Percentiles rank a stretch among this genome's conserved stretches.
Evolutionary conservation across 371 early-diverging fungal species (phyloP).

Genomic region (Actinomucor elegans): DNA sequence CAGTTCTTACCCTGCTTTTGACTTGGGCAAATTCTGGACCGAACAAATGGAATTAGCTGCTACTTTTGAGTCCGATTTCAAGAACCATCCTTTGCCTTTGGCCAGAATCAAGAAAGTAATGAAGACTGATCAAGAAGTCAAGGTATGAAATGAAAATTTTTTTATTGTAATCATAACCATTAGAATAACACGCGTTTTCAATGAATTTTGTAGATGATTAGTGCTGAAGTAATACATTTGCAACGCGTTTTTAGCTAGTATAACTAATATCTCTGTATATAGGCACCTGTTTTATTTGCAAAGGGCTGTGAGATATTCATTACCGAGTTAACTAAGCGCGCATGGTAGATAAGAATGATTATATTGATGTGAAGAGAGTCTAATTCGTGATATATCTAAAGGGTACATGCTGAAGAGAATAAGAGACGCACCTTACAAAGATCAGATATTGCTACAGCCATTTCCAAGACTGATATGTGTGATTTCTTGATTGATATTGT

Average conservation of each 20-base stretch:
- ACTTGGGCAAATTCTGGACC: conserved; percentile 48
- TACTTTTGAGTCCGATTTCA: conserved; percentile 73
- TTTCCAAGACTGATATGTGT: conserved; percentile 94
- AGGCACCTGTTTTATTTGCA: conserved; percentile 95
- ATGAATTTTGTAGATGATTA: conserved; percentile 32
- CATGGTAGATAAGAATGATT: conserved; percentile 64
- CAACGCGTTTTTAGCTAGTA: background rate
- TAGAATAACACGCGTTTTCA: background rate
- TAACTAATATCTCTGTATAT: background rate
- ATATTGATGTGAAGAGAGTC: too few relatives aligned
- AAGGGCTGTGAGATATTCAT: conserved; percentile 98
- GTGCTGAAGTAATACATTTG: conserved; percentile 30
- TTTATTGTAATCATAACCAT: background rate
- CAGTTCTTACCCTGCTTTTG: conserved; percentile 41
- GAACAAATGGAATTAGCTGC: conserved; percentile 41
- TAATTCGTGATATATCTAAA: background rate
- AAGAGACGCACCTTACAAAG: conserved; percentile 98
- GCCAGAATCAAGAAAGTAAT: conserved; percentile 99
- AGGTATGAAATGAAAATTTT: conserved; percentile 45
- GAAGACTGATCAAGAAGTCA: conserved; percentile 99
- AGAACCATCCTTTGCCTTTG: conserved; percentile 91
- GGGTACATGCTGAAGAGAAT: conserved; percentile 98
- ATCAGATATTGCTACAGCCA: conserved; percentile 93
- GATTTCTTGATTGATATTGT: conserved; percentile 99
- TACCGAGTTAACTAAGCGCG: conserved; percentile 91